Conservation (phyloP, 75 land plant genomes). For the Sequoiadendron giganteum region DNA sequence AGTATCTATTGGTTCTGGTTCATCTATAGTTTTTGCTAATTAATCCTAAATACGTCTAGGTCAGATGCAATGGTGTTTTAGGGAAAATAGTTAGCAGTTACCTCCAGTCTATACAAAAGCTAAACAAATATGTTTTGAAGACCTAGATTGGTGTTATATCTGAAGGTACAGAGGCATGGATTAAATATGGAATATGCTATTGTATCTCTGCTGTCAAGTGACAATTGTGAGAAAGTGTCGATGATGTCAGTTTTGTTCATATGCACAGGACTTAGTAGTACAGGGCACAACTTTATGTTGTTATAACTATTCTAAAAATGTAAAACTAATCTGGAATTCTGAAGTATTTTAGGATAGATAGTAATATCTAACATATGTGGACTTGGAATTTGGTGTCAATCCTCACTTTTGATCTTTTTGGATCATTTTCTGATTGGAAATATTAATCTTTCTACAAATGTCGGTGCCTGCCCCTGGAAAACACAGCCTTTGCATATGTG, state of each 20-base stretch:
- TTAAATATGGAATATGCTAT: neutral
- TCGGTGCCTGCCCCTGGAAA: no score
- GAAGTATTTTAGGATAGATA: neutral
- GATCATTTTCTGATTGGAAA: neutral
- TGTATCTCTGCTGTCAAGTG: neutral
- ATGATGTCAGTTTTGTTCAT: neutral
- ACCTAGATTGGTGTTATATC: neutral
- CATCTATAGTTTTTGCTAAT: neutral
- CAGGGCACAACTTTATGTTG: neutral
- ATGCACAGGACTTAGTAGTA: neutral
- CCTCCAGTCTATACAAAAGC: neutral
- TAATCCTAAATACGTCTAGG: neutral
- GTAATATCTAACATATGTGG: neutral
- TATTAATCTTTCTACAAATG: neutral
- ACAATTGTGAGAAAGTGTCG: neutral
- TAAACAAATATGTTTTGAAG: neutral
- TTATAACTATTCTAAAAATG: neutral
- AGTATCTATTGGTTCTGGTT: neutral
- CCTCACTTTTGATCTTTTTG: neutral
- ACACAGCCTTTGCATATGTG: no score
- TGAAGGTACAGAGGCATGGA: neutral
- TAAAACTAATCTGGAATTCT: neutral
- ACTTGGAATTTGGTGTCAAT: neutral
- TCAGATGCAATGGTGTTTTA: neutral
- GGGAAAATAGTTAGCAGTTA: neutral